A percentile compares a stretch with the other conserved stretches of the same genome.
Evolutionary conservation across 2,329 filamentous ascomycete genomes (phyloP).

Genomic region (Cladophialophora psammophila): DNA sequence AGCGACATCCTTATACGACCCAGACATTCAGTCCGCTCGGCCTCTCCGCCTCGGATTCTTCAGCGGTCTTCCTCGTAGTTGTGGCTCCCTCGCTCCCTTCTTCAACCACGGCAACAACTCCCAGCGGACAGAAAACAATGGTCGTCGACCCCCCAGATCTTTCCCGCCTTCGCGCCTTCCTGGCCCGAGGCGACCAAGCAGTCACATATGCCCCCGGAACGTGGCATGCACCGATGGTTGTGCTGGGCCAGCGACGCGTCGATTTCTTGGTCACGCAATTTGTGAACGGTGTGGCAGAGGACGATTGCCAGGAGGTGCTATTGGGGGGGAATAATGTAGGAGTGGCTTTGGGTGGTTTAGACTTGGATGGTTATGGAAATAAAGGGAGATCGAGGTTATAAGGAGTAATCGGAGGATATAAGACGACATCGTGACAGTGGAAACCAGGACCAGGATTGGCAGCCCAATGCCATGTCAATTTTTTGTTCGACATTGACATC

Average conservation of each 20-base stretch:
- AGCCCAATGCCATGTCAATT: not conserved
- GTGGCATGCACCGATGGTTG: conserved; percentile 97
- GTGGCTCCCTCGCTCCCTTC: conserved; percentile 75
- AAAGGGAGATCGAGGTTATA: conserved; percentile 19
- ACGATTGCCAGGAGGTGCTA: conserved; percentile 76
- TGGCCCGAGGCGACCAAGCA: conserved; percentile 78
- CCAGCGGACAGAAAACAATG: conserved; percentile 41
- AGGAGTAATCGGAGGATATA: not conserved
- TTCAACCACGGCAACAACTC: conserved; percentile 47
- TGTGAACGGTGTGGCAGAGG: conserved; percentile 77
- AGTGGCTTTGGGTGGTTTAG: conserved; percentile 22
- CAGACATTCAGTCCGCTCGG: conserved; percentile 87
- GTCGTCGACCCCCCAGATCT: conserved; percentile 73
- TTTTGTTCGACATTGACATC: conserved; percentile 5
- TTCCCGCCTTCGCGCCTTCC: conserved; percentile 73
- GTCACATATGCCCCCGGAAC: conserved; percentile 92
- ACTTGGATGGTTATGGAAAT: not conserved
- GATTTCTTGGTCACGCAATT: conserved; percentile 93
- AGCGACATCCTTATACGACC: conserved; percentile 91
- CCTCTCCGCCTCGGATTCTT: conserved; percentile 36
- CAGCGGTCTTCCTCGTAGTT: conserved; percentile 74
- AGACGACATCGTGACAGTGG: not conserved
- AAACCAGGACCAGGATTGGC: not conserved
- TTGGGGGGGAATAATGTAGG: conserved; percentile 26
- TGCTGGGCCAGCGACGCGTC: conserved; percentile 72